Evolutionary conservation across 2,329 filamentous ascomycete genomes (phyloP).

Genomic region (Pseudogymnoascus sp.): DNA sequence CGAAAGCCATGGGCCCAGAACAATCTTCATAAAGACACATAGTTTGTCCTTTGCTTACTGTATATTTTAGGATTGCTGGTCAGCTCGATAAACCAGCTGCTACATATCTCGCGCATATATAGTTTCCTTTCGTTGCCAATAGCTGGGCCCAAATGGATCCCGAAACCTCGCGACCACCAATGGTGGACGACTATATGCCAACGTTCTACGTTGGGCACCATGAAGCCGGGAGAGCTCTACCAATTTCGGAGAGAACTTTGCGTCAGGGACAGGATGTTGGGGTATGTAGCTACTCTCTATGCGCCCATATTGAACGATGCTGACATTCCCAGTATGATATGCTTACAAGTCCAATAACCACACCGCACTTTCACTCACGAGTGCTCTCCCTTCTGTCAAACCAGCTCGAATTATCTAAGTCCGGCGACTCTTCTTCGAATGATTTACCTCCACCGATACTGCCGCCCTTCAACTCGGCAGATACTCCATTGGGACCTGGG

Average conservation of each 20-base stretch:
- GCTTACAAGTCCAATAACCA: slow-evolving; percentile 72
- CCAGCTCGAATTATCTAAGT: slow-evolving; percentile 38
- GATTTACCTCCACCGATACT: slow-evolving; percentile 48
- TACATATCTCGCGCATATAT: neutral
- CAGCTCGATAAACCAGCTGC: neutral
- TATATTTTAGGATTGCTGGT: slow-evolving; percentile 2
- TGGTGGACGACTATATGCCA: slow-evolving; percentile 30
- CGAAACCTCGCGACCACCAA: slow-evolving; percentile 12
- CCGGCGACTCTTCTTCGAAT: slow-evolving; percentile 34
- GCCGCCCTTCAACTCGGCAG: slow-evolving; percentile 66
- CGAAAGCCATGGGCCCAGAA: neutral
- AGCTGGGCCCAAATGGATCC: slow-evolving; percentile 4
- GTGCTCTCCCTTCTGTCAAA: slow-evolving; percentile 54
- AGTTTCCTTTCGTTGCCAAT: neutral
- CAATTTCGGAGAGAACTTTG: slow-evolving; percentile 57
- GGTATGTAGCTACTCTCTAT: slow-evolving; percentile 40
- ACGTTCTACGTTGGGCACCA: slow-evolving; percentile 68
- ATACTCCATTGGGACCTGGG: slow-evolving; percentile 65
- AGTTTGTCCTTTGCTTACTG: neutral
- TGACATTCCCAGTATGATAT: slow-evolving; percentile 58
- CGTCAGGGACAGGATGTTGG: slow-evolving; percentile 59
- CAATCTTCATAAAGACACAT: neutral
- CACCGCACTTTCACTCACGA: slow-evolving; percentile 59
- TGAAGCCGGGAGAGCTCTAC: slow-evolving; percentile 51
- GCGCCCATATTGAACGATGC: slow-evolving; percentile 15